These are phyloP conservation scores for Rhododendron williamsianum DNA, from an alignment of 148 eudicot species.

Conservation along the genomic window DNA sequence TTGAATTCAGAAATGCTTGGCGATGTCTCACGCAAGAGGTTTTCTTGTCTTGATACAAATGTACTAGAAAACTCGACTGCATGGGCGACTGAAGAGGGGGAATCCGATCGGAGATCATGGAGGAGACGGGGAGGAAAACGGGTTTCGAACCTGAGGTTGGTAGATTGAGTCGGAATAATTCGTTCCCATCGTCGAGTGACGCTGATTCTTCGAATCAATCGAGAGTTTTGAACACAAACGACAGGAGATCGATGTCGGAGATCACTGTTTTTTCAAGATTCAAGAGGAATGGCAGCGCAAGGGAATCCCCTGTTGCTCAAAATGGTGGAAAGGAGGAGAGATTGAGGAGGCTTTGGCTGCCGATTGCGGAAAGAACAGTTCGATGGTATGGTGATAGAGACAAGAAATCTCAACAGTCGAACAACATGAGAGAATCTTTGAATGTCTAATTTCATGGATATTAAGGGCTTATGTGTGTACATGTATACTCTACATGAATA, in stretches of 20 bases:
- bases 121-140: conserved; percentile 47
- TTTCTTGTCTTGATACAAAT: conserved; percentile 20
- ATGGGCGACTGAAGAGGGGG: conserved; percentile 5
- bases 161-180: conserved; percentile 20
- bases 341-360: not conserved
- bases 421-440: conserved; percentile 18
- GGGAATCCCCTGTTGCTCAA: not conserved
- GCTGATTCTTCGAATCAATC: not conserved
- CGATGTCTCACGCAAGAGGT: conserved; percentile 35
- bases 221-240: not conserved
- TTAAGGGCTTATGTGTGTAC: not conserved
- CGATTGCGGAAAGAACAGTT: not conserved
- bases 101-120: conserved; percentile 26
- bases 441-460: conserved; percentile 15
- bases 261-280: not conserved
- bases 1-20: conserved; percentile 68
- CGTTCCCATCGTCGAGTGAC: not conserved
- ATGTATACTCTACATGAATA: too few species aligned
- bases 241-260: not conserved
- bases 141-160: conserved; percentile 31
- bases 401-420: conserved; percentile 9
- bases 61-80: not conserved
- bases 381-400: conserved; percentile 73
- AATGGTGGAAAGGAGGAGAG: not conserved
- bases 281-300: not conserved